A percentile compares a stretch with the other conserved stretches of the same genome.
Conservation (phyloP, 768 basidiomycete species). For the Hygrocybe punicea region DNA sequence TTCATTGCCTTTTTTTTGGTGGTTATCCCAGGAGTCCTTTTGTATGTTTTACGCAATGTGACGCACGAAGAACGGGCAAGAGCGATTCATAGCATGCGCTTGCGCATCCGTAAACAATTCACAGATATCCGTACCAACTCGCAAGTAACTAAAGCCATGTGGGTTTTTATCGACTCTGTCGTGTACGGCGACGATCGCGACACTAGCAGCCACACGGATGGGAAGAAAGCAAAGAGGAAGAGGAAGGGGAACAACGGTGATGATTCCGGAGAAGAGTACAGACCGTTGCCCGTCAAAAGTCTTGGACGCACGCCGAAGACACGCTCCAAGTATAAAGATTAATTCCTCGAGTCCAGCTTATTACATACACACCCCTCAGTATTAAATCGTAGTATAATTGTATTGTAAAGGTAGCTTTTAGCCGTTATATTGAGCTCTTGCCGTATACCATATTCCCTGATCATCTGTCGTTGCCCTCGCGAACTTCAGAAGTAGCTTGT, state of each 20-base stretch:
- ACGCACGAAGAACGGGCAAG: constrained; percentile 47
- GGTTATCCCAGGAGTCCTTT: constrained; percentile 53
- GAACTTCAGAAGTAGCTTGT: constrained; percentile 83
- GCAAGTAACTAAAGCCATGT: constrained; percentile 52
- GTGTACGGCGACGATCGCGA: constrained; percentile 28
- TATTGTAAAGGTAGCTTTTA: constrained; percentile 24
- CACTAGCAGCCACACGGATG: constrained; percentile 9
- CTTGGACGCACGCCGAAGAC: constrained; percentile 42
- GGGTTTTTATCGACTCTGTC: constrained; percentile 50
- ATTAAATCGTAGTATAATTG: background rate
- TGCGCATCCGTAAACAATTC: constrained; percentile 51
- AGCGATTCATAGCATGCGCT: constrained; percentile 57
- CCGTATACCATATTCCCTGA: constrained; percentile 70
- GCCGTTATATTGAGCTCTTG: constrained; percentile 58
- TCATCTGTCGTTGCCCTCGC: constrained; percentile 72
- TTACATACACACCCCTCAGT: background rate
- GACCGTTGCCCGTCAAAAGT: constrained; percentile 42
- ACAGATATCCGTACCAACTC: constrained; percentile 65
- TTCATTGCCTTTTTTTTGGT: background rate
- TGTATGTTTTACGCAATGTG: constrained; percentile 52
- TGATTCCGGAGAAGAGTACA: constrained; percentile 45
- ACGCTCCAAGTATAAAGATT: constrained; percentile 35
- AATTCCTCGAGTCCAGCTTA: background rate
- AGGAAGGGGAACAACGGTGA: constrained; percentile 30
- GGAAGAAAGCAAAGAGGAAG: constrained; percentile 33